Evolutionary conservation across 495 filamentous ascomycete species (phyloP), one percentile per base, ranked within the genome.

Genomic region (Talaromyces nanjingensis): DNA sequence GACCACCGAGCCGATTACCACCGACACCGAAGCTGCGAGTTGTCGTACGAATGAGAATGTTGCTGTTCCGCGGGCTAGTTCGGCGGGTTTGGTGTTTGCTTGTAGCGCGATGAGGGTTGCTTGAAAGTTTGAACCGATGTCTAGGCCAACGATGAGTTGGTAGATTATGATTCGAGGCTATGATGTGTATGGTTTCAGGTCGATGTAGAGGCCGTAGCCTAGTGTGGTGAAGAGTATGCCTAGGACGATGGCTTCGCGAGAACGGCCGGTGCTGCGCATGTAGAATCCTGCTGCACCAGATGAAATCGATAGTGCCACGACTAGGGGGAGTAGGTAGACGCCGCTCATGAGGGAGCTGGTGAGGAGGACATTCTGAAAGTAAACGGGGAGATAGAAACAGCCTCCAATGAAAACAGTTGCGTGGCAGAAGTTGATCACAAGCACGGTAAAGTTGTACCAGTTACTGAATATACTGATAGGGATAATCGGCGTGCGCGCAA

Each of bases 241-340:
- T n/a, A 66, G 67, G 31, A 77, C 65, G 63, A 88, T 85, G 22
- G 79, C 62, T 31, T 78, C 77, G 27, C 78, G 75, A 68, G 77
- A 81, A 63, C 71, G 75, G 62, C 79, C 81, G 42, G 90, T 91
- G 71, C 89, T 91, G 59, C 84, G 83, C 73, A 96, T 93, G 68
- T 86, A 75, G 63, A 89, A 68, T 29, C 91, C 92, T 0, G 84
- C 86, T 1, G 65, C 66, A 8, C 80, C 84, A 12, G 89, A 90
- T 20, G 78, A 68, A 65, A 91, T 53, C 24, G 90, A 89, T 12
- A 94, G 81, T 0, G 85, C 78, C 58, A 96, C 67, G 16, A 87
- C 89, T 66, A 87, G 86, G 3, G 92, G 89, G 6, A 96, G 81
- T n/a, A 92, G 76, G 70, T 92, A 92, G 45, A 96, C 87, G 27